Evolutionary conservation across 768 basidiomycete genomes (phyloP), one percentile per base, ranked within the genome.

Genomic region (Lactarius vividus): DNA sequence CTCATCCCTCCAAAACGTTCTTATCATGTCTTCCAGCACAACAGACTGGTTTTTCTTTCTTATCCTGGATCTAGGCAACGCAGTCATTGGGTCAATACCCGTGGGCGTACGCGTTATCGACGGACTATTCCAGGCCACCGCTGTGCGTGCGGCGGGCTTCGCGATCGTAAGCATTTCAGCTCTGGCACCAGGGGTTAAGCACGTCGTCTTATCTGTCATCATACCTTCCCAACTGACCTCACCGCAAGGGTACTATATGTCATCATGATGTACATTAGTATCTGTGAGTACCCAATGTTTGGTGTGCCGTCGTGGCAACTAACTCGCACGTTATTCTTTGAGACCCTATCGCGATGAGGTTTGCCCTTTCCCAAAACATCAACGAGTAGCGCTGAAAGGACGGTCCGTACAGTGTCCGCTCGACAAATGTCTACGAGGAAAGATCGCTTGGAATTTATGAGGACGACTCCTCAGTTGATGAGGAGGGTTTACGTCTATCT

Each of bases 401-500:
- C 4, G 11, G 13, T 26, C 29, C 40, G n/a, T 29, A 15, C 59
- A 91, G 91, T 74, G 92, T 98, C 26, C 92, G 96, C 13, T 88
- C 92, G n/a, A 88, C 90, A 55, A 93, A 94, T 70, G 92, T 93
- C 0, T 97, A 98, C 73, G 96, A 99, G 75, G 96, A 97, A 71
- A 87, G 85, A 61, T 95, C 94, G 0, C 82, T 98, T 28, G 96
- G 94, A 2, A 78, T 96, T 54, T 95, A 88, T 71, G 79, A 82
- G 0, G 77, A 84, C n/a, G 79, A 81, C 4, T 62, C 69, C 18
- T 68, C 73, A 4, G 35, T 66, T 7, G 70, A 74, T 9, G 75
- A 74, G 16, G 79, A 79, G 2, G 81, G 81, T 20, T 81, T 83
- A 59, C 63, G 66, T 2, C 76, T 78, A 13, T 71, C 79, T 28